Evolutionary conservation across 257 asterid species (phyloP).

Genomic region (Solanum peruvianum): DNA sequence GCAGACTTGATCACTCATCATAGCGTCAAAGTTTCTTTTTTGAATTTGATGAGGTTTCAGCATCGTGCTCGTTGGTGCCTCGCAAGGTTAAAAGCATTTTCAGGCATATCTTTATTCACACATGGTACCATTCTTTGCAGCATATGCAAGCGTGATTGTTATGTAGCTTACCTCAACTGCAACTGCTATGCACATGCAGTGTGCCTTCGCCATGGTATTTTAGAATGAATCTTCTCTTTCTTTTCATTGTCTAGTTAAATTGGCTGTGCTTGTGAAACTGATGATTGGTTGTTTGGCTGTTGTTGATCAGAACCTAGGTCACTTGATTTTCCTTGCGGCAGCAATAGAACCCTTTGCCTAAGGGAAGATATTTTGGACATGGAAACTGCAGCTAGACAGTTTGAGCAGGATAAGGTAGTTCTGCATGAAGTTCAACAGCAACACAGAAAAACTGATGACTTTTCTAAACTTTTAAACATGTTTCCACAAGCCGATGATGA

Average conservation of each 20-base stretch:
- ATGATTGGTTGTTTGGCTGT: conserved; percentile 1
- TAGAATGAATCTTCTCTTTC: not conserved
- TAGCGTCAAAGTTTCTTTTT: conserved; percentile 55
- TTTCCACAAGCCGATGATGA: conserved; percentile 37
- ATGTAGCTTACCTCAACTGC: conserved; percentile 73
- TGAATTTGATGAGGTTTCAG: conserved; percentile 73
- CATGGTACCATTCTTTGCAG: conserved; percentile 89
- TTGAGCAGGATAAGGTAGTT: conserved; percentile 59
- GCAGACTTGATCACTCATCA: conserved; percentile 33
- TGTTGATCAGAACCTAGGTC: conserved; percentile 44
- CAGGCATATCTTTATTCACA: conserved; percentile 36
- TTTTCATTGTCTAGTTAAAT: not conserved
- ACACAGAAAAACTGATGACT: conserved; percentile 29
- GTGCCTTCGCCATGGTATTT: conserved; percentile 93
- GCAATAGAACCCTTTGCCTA: conserved; percentile 31
- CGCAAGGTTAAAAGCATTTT: conserved; percentile 32
- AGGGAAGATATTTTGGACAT: conserved; percentile 60
- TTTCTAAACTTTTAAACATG: conserved; percentile 27
- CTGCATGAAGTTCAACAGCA: conserved; percentile 40
- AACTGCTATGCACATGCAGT: conserved; percentile 60
- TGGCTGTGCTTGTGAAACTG: not conserved
- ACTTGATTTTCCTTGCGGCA: conserved; percentile 50
- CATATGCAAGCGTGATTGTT: conserved; percentile 86
- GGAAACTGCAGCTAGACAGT: conserved; percentile 72
- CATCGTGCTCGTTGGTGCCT: conserved; percentile 86